Conservation (phyloP, 257 asterid species). For the Capsicum rhomboideum region DNA sequence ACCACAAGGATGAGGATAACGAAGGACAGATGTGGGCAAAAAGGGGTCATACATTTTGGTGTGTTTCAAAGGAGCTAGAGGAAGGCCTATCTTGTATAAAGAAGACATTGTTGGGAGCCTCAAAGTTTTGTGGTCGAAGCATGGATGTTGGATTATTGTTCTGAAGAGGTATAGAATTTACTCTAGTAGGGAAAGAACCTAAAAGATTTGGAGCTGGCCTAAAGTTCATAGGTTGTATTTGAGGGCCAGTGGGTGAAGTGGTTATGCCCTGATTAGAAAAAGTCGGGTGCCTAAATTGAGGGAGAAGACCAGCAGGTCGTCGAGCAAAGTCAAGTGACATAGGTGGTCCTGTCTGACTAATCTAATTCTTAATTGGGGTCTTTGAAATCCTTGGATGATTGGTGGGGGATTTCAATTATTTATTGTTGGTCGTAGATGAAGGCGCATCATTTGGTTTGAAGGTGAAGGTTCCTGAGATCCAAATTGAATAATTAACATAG, state of each 20-base stretch:
- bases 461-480: constrained; percentile 23
- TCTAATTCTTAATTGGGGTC: constrained; percentile 37
- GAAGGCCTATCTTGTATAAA: constrained; percentile 31
- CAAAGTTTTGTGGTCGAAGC: constrained; percentile 32
- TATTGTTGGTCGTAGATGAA: constrained; percentile 31
- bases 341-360: constrained; percentile 39
- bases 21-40: constrained; percentile 46
- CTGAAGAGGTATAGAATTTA: constrained; percentile 41
- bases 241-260: constrained; percentile 15
- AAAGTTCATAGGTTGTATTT: constrained; percentile 53
- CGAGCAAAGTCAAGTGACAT: constrained; percentile 32
- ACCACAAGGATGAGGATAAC: constrained; percentile 34
- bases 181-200: constrained; percentile 45
- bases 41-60: constrained; percentile 79
- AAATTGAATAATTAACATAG: constrained; percentile 36
- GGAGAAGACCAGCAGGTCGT: constrained; percentile 18
- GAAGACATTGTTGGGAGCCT: constrained; percentile 22
- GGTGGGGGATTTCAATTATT: constrained; percentile 33
- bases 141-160: constrained; percentile 35
- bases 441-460: constrained; percentile 38
- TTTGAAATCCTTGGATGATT: constrained; percentile 34
- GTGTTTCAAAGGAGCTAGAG: constrained; percentile 34
- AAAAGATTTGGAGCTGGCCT: constrained; percentile 28
- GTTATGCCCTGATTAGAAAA: constrained; percentile 28
- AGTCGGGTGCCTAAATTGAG: constrained; percentile 34